Evolutionary conservation across 768 basidiomycete genomes (phyloP).

Genomic region (Pulveroboletus sp.): DNA sequence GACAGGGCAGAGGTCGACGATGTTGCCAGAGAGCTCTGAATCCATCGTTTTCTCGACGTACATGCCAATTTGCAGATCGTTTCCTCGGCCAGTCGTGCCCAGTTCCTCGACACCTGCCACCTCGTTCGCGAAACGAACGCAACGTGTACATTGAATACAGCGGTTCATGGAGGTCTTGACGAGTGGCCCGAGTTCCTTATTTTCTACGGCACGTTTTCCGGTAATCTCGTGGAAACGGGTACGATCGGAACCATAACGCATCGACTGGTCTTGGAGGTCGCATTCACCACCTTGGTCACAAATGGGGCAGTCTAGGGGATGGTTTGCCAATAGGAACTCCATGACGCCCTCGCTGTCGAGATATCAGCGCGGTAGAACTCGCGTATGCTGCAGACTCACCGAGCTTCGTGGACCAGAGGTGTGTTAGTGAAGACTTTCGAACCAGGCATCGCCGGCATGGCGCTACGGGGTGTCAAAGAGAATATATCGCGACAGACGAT

Average conservation of each 20-base stretch:
- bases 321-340: slow-evolving; percentile 97
- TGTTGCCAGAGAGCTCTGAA: slow-evolving; percentile 95
- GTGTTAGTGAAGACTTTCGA: slow-evolving; percentile 91
- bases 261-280: slow-evolving; percentile 97
- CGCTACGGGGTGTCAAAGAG: slow-evolving; percentile 43
- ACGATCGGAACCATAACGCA: slow-evolving; percentile 98
- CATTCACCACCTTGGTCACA: slow-evolving; percentile 99
- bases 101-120: slow-evolving; percentile 98
- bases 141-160: slow-evolving; percentile 99
- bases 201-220: slow-evolving; percentile 96
- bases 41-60: slow-evolving; percentile 98
- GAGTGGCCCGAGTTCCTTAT: slow-evolving; percentile 96
- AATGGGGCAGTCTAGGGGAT: slow-evolving; percentile 97
- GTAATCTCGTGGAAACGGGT: slow-evolving; percentile 97
- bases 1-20: slow-evolving; percentile 96
- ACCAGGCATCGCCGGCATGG: slow-evolving; percentile 97
- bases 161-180: slow-evolving; percentile 99
- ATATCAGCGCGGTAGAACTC: slow-evolving; percentile 6
- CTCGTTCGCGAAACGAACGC: slow-evolving; percentile 98
- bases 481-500: neutral
- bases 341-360: slow-evolving; percentile 85
- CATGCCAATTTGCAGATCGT: slow-evolving; percentile 97
- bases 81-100: slow-evolving; percentile 94
- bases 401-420: slow-evolving; percentile 83
- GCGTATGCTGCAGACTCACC: slow-evolving; percentile 39